Evolutionary conservation across 2,329 filamentous ascomycete species (phyloP), one percentile per base, ranked within the genome.

Genomic region (Diaporthe destruens): DNA sequence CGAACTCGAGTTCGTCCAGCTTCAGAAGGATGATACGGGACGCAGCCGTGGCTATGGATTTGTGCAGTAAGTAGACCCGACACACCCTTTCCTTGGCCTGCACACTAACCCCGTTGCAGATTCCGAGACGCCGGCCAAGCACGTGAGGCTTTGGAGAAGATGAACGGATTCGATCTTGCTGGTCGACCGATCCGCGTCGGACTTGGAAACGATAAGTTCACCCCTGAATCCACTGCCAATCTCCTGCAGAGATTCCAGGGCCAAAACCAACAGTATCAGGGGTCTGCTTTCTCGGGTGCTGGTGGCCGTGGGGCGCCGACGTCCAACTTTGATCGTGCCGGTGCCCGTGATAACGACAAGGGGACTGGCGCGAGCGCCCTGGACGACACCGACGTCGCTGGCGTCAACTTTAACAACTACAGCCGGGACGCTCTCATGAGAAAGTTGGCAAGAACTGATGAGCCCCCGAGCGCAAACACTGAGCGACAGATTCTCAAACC

Each of bases 201-300:
- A 84, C 94, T 99, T 86, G 96, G 96, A 85, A 99, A 98, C 87
- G 96, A 99, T 93, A 98, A 98, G 90, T 98, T 98, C 85, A 98
- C 95, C 84, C 93, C 95, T 80, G 96, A 98, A 86, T 96, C 95
- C 84, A 98, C 94, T 84, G 93, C 94, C 82, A 95, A 94, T 85
- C 90, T 97, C 81, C 87, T 97, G 81, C 94, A 97, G 86, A 94
- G 94, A 85, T 97, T 97, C 87, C 93, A 94, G 83, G 92, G 93
- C 81, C 92, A 93, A 83, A 91, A 90, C 84, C 88, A 88, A 84
- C 89, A 90, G 82, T 96, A 92, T 82, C 94, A 97, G 86, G 94
- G 94, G 81, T 98, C 95, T 75, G 91, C 93, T 67, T 98, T 98
- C 83, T 97, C 94, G 74, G 95, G 96, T 77, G 91, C 93, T 76